Evolutionary conservation across 2,329 filamentous ascomycete species (phyloP).

Genomic region (Leptographium procerum): DNA sequence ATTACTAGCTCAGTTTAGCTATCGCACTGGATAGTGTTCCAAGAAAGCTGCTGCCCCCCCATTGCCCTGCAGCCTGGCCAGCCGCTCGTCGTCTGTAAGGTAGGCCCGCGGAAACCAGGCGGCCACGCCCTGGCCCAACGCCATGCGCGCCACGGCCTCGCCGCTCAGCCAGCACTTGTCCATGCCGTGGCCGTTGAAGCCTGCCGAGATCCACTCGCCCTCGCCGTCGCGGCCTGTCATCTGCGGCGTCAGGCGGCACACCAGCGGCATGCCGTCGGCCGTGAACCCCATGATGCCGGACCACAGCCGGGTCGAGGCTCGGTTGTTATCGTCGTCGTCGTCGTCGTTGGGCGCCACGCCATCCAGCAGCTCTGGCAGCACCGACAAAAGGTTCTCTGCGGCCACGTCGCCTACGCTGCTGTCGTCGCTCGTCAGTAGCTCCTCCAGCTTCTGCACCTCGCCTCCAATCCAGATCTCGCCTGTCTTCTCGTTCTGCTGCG

Average conservation of each 20-base stretch:
- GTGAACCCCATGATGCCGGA: slow-evolving; percentile 9
- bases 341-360: not conserved
- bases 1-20: too few relatives aligned
- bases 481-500: slow-evolving; percentile 6
- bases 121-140: not conserved
- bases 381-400: not conserved
- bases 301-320: slow-evolving; percentile 2
- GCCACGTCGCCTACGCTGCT: not conserved
- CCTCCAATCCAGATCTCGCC: slow-evolving; percentile 9
- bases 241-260: slow-evolving; percentile 1
- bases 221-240: not conserved
- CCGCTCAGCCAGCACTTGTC: slow-evolving; percentile 13
- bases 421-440: slow-evolving; percentile 7
- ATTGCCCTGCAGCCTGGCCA: not conserved
- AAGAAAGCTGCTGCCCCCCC: too few relatives aligned
- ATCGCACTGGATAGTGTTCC: too few relatives aligned
- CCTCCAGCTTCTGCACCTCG: slow-evolving; percentile 4
- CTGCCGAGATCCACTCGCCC: slow-evolving; percentile 13
- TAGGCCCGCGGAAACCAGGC: not conserved
- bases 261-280: slow-evolving; percentile 7
- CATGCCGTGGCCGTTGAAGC: slow-evolving; percentile 15
- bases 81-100: not conserved
- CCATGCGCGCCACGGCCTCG: slow-evolving; percentile 8
- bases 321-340: not conserved
- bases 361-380: slow-evolving; percentile 5